Evolutionary conservation across 352 stramenopile species (phyloP).

Genomic region (Peronosclerospora sorghi): DNA sequence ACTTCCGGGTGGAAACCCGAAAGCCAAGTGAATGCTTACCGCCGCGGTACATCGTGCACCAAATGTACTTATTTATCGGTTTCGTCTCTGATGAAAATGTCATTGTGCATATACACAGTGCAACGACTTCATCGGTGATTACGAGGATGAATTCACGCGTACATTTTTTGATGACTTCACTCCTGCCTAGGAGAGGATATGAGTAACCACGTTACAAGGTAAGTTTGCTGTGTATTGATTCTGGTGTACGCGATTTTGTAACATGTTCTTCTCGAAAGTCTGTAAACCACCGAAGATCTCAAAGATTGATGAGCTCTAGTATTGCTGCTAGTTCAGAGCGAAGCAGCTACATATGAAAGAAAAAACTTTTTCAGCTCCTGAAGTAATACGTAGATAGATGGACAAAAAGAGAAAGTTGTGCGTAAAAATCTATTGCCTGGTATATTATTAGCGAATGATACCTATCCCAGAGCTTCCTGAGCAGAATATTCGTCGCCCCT

Average conservation of each 20-base stretch:
- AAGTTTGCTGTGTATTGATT: neutral
- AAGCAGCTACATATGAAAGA: neutral
- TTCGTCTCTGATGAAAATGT: neutral
- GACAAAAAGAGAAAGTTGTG: conserved; percentile 1
- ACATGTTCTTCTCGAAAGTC: conserved; percentile 4
- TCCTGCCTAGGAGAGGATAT: conserved; percentile 49
- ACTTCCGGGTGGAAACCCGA: conserved; percentile 26
- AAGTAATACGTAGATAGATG: conserved; percentile 1
- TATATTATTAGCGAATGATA: too few species aligned
- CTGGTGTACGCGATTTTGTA: too few species aligned
- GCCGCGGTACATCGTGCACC: conserved; percentile 31
- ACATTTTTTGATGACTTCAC: conserved; percentile 73
- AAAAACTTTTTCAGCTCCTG: neutral
- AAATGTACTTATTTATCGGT: neutral
- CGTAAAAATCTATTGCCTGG: too few species aligned
- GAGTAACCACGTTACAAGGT: conserved; percentile 38
- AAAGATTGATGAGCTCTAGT: conserved; percentile 37
- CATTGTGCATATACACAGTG: conserved; percentile 37
- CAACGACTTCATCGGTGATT: conserved; percentile 63
- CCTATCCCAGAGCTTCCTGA: conserved; percentile 14
- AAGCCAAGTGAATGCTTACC: conserved; percentile 46
- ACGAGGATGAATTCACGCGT: conserved; percentile 68
- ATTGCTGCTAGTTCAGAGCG: conserved; percentile 1
- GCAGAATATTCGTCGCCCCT: conserved; percentile 26
- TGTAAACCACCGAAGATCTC: conserved; percentile 7